phyloP scores from a whole-genome alignment of 2,329 filamentous ascomycete species.

The Mycosphaerella sp. region DNA sequence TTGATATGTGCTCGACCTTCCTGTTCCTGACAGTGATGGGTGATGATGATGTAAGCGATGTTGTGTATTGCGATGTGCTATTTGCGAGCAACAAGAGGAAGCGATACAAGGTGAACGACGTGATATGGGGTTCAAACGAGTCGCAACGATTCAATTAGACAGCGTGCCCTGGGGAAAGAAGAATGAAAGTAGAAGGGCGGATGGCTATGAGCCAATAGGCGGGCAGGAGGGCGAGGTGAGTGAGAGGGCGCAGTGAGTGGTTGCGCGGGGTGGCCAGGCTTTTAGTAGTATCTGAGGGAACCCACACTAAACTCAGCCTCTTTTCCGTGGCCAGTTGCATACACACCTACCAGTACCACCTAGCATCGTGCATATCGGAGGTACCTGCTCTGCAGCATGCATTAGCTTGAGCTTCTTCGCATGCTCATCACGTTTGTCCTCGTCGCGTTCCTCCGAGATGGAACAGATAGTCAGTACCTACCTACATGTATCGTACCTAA shows the following conservation, averaged over 20 bases:
- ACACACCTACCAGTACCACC: slow-evolving; percentile 7
- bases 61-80: slow-evolving; percentile 19
- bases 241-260: slow-evolving; percentile 8
- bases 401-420: slow-evolving; percentile 19
- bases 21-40: slow-evolving; percentile 19
- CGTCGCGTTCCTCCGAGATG: slow-evolving; percentile 18
- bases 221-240: slow-evolving; percentile 19
- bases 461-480: no score
- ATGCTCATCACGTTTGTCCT: slow-evolving; percentile 10
- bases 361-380: slow-evolving; percentile 19
- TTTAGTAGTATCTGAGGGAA: slow-evolving; percentile 9
- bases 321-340: slow-evolving; percentile 23
- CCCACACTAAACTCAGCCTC: slow-evolving; percentile 20
- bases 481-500: no score
- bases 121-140: slow-evolving; percentile 24
- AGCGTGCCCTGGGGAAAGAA: slow-evolving; percentile 21
- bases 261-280: slow-evolving; percentile 15
- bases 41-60: slow-evolving; percentile 25
- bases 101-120: slow-evolving; percentile 24
- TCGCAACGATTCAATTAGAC: slow-evolving; percentile 26
- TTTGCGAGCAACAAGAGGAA: slow-evolving; percentile 19
- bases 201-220: slow-evolving; percentile 24
- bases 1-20: slow-evolving; percentile 13
- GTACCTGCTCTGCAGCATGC: slow-evolving; percentile 23
- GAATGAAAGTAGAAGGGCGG: slow-evolving; percentile 21